Evolutionary conservation across 805 yeast genomes (phyloP).

Genomic region (Saccharomycopsis babjevae): DNA sequence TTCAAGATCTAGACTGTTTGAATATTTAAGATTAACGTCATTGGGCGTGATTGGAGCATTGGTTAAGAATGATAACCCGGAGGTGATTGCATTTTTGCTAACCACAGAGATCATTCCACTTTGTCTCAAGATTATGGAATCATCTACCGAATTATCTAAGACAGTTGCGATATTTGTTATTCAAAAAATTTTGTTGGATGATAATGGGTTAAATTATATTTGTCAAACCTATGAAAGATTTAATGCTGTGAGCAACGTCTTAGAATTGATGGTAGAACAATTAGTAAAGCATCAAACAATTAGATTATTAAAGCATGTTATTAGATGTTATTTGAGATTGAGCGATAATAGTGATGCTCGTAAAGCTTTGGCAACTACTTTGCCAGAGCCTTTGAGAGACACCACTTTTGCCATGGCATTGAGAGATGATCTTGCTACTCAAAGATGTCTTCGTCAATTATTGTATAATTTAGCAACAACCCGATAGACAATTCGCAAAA

Average conservation of each 20-base stretch:
- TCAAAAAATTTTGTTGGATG: conserved; percentile 86
- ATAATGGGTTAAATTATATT: conserved; percentile 80
- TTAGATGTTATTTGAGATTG: conserved; percentile 82
- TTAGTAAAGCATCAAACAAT: conserved; percentile 68
- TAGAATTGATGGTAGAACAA: conserved; percentile 82
- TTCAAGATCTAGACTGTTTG: conserved; percentile 86
- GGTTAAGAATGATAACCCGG: conserved; percentile 92
- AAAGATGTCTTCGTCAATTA: conserved; percentile 76
- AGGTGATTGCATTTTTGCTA: conserved; percentile 80
- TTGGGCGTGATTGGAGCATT: conserved; percentile 95
- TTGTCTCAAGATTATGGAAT: conserved; percentile 90
- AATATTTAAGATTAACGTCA: conserved; percentile 83
- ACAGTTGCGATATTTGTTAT: conserved; percentile 96
- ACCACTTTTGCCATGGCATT: conserved; percentile 73
- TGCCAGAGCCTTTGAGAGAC: conserved; percentile 83
- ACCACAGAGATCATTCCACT: conserved; percentile 96
- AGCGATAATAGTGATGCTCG: conserved; percentile 88
- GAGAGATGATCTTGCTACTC: conserved; percentile 81
- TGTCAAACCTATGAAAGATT: conserved; percentile 94
- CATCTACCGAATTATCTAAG: conserved; percentile 85
- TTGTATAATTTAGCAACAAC: conserved; percentile 12
- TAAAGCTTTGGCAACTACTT: conserved; percentile 66
- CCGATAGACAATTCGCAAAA: background rate
- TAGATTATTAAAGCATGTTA: conserved; percentile 82
- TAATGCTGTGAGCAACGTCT: conserved; percentile 84